Conservation (phyloP, 257 asterid species). For the Ilex aquifolium region DNA sequence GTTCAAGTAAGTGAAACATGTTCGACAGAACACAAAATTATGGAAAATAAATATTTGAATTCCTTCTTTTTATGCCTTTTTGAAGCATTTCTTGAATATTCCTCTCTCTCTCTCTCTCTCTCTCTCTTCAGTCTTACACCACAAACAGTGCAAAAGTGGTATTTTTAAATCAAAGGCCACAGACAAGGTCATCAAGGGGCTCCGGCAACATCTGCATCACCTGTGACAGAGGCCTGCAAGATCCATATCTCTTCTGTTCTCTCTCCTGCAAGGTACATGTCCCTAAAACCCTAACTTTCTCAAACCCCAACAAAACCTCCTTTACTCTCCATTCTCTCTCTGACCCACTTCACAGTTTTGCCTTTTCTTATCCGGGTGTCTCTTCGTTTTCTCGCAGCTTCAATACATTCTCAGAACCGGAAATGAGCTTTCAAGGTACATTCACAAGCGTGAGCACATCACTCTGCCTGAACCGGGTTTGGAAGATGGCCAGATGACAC, state of each 20-base stretch:
- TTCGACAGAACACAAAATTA: too few species aligned
- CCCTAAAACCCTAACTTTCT: not conserved
- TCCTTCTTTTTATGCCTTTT: too few species aligned
- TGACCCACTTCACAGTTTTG: conserved; percentile 13
- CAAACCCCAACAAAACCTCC: not conserved
- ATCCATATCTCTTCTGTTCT: conserved; percentile 49
- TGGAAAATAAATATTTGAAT: too few species aligned
- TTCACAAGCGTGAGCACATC: conserved; percentile 33
- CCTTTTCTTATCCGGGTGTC: conserved; percentile 11
- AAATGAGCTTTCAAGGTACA: conserved; percentile 26
- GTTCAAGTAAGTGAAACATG: conserved; percentile 50
- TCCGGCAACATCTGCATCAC: conserved; percentile 41
- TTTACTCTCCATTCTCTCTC: not conserved
- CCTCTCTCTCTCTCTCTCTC: not conserved
- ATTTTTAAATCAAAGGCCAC: conserved; percentile 44
- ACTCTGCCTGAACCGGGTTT: conserved; percentile 44
- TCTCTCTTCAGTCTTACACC: conserved; percentile 32
- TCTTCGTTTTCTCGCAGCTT: conserved; percentile 31
- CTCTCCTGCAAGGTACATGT: conserved; percentile 70
- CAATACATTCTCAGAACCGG: conserved; percentile 36
- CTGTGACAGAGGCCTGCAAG: conserved; percentile 47
- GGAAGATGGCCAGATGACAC: conserved; percentile 61
- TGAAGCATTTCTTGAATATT: too few species aligned
- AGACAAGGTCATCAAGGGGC: conserved; percentile 31
- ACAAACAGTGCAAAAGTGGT: conserved; percentile 57